These are phyloP conservation scores for Suillus fuscotomentosus DNA, from an alignment of 768 basidiomycete species.

Conservation along the genomic window DNA sequence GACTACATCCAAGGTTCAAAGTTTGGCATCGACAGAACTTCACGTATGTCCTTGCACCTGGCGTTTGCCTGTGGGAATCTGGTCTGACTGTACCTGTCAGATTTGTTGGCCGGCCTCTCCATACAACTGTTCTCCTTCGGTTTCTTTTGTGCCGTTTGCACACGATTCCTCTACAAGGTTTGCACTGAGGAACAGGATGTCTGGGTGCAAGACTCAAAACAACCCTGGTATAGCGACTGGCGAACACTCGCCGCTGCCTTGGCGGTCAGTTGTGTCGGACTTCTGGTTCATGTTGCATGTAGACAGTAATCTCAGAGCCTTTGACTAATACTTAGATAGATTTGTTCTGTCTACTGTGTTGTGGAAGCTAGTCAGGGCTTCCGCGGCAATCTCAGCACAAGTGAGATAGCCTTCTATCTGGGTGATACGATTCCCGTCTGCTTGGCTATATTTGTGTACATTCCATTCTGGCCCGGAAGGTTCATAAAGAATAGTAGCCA, in stretches of 20 bases:
- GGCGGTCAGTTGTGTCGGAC: conserved; percentile 58
- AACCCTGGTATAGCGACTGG: conserved; percentile 58
- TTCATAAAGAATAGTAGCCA: conserved; percentile 29
- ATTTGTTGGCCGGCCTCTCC: conserved; percentile 55
- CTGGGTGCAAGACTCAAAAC: conserved; percentile 38
- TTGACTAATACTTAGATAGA: conserved; percentile 29
- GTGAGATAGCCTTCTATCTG: conserved; percentile 63
- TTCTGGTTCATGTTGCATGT: conserved; percentile 45
- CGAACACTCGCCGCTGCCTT: conserved; percentile 50
- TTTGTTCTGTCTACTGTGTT: conserved; percentile 63
- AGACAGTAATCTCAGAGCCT: neutral
- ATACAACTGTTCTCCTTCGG: conserved; percentile 55
- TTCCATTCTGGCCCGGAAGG: conserved; percentile 64
- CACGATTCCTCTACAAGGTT: conserved; percentile 50
- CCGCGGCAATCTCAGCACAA: conserved; percentile 52
- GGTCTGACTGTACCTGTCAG: conserved; percentile 27
- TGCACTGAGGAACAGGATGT: conserved; percentile 36
- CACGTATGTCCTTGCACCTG: conserved; percentile 31
- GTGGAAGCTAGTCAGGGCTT: conserved; percentile 67
- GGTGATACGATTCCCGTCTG: conserved; percentile 68
- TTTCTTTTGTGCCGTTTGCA: conserved; percentile 45
- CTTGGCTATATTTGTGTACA: conserved; percentile 55
- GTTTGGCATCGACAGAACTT: conserved; percentile 29
- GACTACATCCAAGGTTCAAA: conserved; percentile 37
- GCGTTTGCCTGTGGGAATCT: neutral